Conservation (phyloP, 2,329 filamentous ascomycete species). For the Botrytis porri region DNA sequence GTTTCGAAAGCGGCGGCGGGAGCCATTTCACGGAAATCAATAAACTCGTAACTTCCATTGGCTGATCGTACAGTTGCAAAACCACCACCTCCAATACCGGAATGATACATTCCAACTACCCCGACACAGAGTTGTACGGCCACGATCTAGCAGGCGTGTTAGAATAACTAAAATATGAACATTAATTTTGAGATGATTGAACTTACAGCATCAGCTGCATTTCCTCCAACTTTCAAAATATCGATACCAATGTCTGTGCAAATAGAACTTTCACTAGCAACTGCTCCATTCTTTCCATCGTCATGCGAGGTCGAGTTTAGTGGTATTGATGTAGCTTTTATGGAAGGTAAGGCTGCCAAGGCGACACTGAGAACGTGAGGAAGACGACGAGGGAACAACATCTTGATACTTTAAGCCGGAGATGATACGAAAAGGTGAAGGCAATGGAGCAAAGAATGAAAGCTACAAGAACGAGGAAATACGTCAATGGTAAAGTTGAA, state of each 20-base stretch:
- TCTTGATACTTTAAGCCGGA: neutral
- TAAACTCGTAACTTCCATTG: slow-evolving; percentile 62
- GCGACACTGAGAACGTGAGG: neutral
- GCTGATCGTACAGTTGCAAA: slow-evolving; percentile 60
- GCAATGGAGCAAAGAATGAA: neutral
- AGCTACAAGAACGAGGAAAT: neutral
- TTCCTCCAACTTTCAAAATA: slow-evolving; percentile 57
- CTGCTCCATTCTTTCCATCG: slow-evolving; percentile 50
- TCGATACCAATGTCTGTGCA: slow-evolving; percentile 69
- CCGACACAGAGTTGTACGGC: slow-evolving; percentile 54
- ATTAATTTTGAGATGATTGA: neutral
- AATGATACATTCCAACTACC: slow-evolving; percentile 53
- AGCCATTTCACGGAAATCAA: slow-evolving; percentile 68
- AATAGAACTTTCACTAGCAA: slow-evolving; percentile 66
- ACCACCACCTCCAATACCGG: slow-evolving; percentile 64
- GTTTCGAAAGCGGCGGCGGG: slow-evolving; percentile 58
- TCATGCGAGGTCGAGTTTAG: neutral
- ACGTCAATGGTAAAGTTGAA: neutral
- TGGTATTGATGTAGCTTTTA: neutral
- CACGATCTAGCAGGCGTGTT: slow-evolving; percentile 42
- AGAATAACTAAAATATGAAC: neutral
- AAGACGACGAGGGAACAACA: neutral
- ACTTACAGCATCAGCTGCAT: slow-evolving; percentile 52
- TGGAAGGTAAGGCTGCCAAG: slow-evolving; percentile 4
- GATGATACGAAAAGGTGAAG: neutral